Evolutionary conservation across 2,329 filamentous ascomycete genomes (phyloP).

Genomic region (Pyrenochaeta sp.): DNA sequence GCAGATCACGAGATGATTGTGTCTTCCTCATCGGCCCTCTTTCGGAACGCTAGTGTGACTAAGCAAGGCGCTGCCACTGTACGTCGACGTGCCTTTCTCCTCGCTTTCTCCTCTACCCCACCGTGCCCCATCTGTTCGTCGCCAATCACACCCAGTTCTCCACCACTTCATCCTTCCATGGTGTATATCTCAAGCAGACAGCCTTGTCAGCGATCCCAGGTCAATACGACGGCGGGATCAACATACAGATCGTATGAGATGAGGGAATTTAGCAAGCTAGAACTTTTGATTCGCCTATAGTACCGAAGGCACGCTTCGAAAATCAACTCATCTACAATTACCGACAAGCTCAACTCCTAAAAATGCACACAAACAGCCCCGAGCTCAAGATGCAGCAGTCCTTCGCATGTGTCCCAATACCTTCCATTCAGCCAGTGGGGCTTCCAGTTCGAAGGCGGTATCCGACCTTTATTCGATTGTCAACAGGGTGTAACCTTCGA

Average conservation of each 20-base stretch:
- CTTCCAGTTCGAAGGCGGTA: constrained; percentile 9
- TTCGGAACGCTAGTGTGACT: neutral
- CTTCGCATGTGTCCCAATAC: constrained; percentile 12
- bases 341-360: constrained; percentile 9
- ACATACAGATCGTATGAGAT: too few relatives aligned
- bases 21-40: neutral
- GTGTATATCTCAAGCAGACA: neutral
- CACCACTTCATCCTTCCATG: neutral
- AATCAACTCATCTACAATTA: neutral
- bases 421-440: constrained; percentile 11
- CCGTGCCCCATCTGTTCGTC: too few relatives aligned
- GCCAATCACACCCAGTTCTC: too few relatives aligned
- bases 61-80: neutral
- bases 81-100: too few relatives aligned
- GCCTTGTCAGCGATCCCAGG: neutral
- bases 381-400: constrained; percentile 23
- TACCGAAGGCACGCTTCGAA: neutral
- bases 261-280: neutral
- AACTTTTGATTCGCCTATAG: constrained; percentile 1
- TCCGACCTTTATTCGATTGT: constrained; percentile 1
- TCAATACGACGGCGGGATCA: neutral
- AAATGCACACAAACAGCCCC: constrained; percentile 29
- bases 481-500: neutral
- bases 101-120: too few relatives aligned
- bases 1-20: neutral